Evolutionary conservation across 2,329 filamentous ascomycete species (phyloP), one percentile per base, ranked within the genome.

Genomic region (Phialophora macrospora): DNA sequence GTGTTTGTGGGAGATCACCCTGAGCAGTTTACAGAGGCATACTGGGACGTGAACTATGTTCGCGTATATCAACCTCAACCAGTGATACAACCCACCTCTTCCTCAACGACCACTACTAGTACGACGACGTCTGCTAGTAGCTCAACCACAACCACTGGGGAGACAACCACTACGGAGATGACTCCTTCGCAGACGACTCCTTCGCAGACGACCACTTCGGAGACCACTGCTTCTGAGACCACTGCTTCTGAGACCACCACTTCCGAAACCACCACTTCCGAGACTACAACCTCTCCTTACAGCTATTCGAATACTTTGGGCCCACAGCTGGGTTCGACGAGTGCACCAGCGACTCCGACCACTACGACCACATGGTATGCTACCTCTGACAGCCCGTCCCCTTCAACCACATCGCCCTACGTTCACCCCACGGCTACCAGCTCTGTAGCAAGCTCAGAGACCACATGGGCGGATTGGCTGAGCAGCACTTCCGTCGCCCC

Each of bases 41-140:
- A 88, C 80, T 96, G 91, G 90, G 79, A 87, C 67, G 84, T 96
- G 78, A 88, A 88, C 74, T 86, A 82, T 51, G 80, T 92, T 74
- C 87, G 85, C 77, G 84, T 91, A 17, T 92, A 82, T 74, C 78
- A 83, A 62, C 32, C 60, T 32, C 49, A 48, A 41, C 22, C 56
- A 7, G 54, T 66, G 11, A 57, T 56, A 11, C 64, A 51, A n/a
- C 61, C 55, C 7, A 64, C 65, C 4, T 64, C 62, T 12, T 61
- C 58, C 14, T 57, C 20, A 52, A 67, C 65, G 2, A 62, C 61
- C 6, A 58, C 62, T 9, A 66, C 61, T 1, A 68, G 63, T 1
- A 64, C 64, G 20, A 66, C 64, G 8, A 66, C 54, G 8, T 62
- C 30, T 17, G 58, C 66, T 12, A 65, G 41, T 34, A 63, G 63